Evolutionary conservation across 257 asterid species (phyloP).

Genomic region (Solanum microdontum): DNA sequence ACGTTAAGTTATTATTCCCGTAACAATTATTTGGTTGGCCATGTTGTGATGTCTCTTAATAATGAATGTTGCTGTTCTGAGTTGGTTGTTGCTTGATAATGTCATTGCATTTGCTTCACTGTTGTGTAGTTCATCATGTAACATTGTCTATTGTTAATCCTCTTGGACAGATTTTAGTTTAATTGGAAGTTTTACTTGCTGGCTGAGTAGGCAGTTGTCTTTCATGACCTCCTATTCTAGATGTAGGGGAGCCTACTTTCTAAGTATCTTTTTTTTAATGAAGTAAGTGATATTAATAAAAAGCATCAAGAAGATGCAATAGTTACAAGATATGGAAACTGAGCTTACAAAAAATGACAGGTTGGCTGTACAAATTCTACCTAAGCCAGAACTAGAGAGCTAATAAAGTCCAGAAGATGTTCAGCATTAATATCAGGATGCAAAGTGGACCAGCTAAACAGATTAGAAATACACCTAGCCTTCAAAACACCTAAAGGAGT

Average conservation of each 20-base stretch:
- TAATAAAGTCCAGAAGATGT: background rate
- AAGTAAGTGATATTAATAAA: background rate
- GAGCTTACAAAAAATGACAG: background rate
- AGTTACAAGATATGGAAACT: background rate
- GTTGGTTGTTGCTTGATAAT: background rate
- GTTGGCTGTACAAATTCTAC: background rate
- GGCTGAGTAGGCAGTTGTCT: background rate
- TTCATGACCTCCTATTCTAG: background rate
- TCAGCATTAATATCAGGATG: background rate
- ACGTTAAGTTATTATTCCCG: background rate
- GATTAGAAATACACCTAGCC: background rate
- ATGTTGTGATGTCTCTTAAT: background rate
- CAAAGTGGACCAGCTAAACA: background rate
- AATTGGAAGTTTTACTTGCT: background rate
- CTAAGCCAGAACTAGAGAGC: background rate
- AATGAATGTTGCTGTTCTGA: background rate
- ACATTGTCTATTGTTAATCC: background rate
- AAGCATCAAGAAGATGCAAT: background rate
- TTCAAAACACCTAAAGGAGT: background rate
- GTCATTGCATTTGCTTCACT: background rate
- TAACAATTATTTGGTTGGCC: background rate
- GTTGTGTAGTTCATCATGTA: background rate
- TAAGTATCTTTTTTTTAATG: background rate
- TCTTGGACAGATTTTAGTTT: background rate
- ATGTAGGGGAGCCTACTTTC: background rate